These are phyloP conservation scores for Aspergillus caelatus DNA, from an alignment of 2,329 filamentous ascomycete species.

Conservation along the genomic window DNA sequence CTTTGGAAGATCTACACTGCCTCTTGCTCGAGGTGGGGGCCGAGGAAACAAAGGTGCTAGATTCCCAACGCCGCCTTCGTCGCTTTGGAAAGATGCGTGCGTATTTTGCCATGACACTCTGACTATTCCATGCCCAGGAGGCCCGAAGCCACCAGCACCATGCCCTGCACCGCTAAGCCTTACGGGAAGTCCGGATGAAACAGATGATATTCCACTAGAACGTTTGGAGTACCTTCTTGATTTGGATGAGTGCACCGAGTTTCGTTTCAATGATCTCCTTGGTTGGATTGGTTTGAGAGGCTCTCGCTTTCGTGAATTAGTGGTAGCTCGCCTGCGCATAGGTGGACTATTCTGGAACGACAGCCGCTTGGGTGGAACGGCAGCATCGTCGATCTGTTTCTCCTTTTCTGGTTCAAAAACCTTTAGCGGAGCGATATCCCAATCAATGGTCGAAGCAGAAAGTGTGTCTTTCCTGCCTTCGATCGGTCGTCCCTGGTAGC, in stretches of 20 bases:
- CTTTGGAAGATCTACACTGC: constrained; percentile 32
- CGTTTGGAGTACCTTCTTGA: constrained; percentile 41
- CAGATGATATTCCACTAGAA: constrained; percentile 41
- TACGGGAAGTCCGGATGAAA: constrained; percentile 42
- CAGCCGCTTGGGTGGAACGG: constrained; percentile 29
- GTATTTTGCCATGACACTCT: constrained; percentile 44
- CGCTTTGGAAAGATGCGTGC: constrained; percentile 35
- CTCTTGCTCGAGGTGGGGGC: constrained; percentile 32
- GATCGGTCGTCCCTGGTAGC: constrained; percentile 18
- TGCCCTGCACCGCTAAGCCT: constrained; percentile 46
- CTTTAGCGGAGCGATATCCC: constrained; percentile 31
- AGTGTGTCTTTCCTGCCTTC: constrained; percentile 29
- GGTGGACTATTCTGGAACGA: constrained; percentile 34
- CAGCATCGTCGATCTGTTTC: constrained; percentile 22
- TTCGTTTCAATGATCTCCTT: constrained; percentile 38
- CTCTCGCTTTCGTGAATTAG: constrained; percentile 35
- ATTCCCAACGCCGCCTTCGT: constrained; percentile 39
- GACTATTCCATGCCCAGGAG: constrained; percentile 37
- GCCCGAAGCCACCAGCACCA: constrained; percentile 43
- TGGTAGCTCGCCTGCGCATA: constrained; percentile 31
- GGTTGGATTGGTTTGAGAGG: constrained; percentile 40
- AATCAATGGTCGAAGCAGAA: constrained; percentile 34
- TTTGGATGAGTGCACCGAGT: constrained; percentile 38
- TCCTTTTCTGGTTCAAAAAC: constrained; percentile 26
- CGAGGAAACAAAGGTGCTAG: constrained; percentile 41